A percentile compares a stretch with the other conserved stretches of the same genome.
Conservation (phyloP, 1,139 yeast genomes). For the Sporopachydermia cereana region DNA sequence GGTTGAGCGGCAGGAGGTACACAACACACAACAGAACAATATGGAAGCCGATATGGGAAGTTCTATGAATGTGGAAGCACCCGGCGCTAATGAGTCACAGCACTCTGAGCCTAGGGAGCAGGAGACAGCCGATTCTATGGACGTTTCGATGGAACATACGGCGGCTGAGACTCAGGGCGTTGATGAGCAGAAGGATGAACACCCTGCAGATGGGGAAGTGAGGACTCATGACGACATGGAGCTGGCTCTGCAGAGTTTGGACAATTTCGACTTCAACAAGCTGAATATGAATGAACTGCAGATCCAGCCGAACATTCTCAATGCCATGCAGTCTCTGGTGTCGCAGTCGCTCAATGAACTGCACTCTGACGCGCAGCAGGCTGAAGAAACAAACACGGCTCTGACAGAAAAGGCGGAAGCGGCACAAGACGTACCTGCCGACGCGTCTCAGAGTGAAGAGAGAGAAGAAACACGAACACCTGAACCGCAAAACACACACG, state of each 20-base stretch:
- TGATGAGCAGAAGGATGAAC: not conserved
- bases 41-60: not conserved
- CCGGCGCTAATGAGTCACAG: not conserved
- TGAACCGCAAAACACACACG: not conserved
- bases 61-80: not conserved
- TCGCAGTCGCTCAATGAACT: not conserved
- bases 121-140: not conserved
- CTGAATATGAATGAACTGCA: constrained; percentile 4
- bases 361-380: constrained; percentile 2
- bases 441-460: not conserved
- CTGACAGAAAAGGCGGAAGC: not conserved
- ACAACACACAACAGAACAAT: not conserved
- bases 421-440: not conserved
- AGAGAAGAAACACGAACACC: not conserved
- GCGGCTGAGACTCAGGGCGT: no score
- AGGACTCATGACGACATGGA: not conserved
- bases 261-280: constrained; percentile 3
- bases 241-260: not conserved
- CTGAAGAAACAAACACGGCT: not conserved
- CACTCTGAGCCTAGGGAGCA: not conserved
- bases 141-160: not conserved
- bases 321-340: constrained; percentile 4
- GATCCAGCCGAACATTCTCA: constrained; percentile 1
- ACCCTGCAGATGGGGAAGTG: not conserved
- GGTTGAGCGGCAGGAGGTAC: not conserved